These are phyloP conservation scores for Exobasidium rhododendri DNA, from an alignment of 1,284 basidiomycete genomes.

Conservation along the genomic window DNA sequence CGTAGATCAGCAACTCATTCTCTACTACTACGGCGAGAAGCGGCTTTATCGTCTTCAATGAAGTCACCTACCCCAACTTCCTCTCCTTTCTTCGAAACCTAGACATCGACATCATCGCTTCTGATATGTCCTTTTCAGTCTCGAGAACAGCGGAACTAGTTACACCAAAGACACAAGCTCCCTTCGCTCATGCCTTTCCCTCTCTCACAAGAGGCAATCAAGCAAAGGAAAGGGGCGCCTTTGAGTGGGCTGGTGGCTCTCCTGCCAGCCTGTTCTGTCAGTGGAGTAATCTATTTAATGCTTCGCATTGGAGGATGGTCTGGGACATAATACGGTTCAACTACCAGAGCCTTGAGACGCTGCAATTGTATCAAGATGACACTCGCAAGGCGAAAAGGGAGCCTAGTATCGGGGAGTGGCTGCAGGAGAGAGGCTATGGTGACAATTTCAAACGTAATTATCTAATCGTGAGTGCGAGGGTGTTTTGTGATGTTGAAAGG, in stretches of 20 bases:
- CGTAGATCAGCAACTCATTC: not conserved
- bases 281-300: conserved; percentile 58
- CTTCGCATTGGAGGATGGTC: conserved; percentile 70
- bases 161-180: conserved; percentile 6
- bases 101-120: conserved; percentile 62
- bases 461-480: conserved; percentile 69
- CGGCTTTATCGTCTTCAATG: conserved; percentile 65
- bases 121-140: conserved; percentile 76
- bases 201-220: not conserved
- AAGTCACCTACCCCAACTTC: conserved; percentile 77
- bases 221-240: conserved; percentile 16
- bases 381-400: conserved; percentile 36
- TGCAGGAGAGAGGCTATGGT: conserved; percentile 68
- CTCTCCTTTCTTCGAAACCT: conserved; percentile 66
- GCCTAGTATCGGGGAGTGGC: conserved; percentile 64
- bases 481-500: no score
- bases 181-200: not conserved
- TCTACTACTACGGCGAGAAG: conserved; percentile 19
- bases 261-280: conserved; percentile 35
- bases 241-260: conserved; percentile 40
- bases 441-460: conserved; percentile 72
- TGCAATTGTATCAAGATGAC: conserved; percentile 31
- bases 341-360: conserved; percentile 61
- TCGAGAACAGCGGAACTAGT: conserved; percentile 18
- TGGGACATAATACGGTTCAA: conserved; percentile 79